These are phyloP conservation scores for Eucalyptus pauciflora DNA, from an alignment of 345 rosid genomes.

Conservation along the genomic window DNA sequence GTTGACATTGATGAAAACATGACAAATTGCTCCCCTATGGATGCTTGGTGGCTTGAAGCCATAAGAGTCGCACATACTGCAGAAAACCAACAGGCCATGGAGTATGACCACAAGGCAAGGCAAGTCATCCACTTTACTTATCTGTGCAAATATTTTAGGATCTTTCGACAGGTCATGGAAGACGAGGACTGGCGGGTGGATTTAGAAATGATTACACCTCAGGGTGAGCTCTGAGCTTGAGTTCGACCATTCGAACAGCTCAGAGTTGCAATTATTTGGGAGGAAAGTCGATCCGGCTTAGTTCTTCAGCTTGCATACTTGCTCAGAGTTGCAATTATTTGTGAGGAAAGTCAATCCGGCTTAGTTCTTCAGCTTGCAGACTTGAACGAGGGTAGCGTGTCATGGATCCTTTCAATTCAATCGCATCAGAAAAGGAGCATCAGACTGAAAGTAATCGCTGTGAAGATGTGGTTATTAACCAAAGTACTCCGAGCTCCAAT, in stretches of 20 bases:
- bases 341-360: background rate
- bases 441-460: background rate
- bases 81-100: constrained; percentile 27
- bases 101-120: constrained; percentile 5
- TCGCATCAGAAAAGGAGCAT: background rate
- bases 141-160: background rate
- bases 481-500: background rate
- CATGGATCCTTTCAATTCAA: background rate
- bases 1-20: constrained; percentile 9
- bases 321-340: background rate
- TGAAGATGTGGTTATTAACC: background rate
- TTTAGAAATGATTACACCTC: constrained; percentile 28
- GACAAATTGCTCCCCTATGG: constrained; percentile 22
- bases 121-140: constrained; percentile 10
- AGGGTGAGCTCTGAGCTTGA: background rate
- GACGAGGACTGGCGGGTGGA: constrained; percentile 67
- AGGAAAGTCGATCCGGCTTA: background rate
- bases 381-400: background rate
- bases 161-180: background rate
- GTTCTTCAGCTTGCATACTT: too few relatives aligned
- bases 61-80: constrained; percentile 52
- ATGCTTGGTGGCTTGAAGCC: constrained; percentile 95
- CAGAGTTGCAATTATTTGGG: background rate
- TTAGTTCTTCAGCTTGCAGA: too few relatives aligned
- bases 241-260: background rate